phyloP scores from a whole-genome alignment of 345 rosid species.

The Citrus unshiu region DNA sequence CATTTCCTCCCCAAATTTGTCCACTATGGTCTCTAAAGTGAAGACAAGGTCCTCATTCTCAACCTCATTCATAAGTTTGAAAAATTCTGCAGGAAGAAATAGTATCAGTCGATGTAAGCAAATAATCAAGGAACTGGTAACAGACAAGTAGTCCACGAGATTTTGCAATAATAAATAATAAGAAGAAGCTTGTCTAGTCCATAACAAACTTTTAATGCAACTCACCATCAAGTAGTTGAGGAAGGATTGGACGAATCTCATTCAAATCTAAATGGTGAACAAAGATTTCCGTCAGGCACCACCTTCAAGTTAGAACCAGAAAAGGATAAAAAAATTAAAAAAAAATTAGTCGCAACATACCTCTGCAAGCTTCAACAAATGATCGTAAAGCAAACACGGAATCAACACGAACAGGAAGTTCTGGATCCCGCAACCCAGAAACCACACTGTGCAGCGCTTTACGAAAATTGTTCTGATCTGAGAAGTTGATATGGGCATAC shows the following conservation, averaged over 20 bases:
- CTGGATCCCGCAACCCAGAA: slow-evolving; percentile 86
- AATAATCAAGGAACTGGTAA: background rate
- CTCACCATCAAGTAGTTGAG: slow-evolving; percentile 93
- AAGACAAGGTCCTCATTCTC: slow-evolving; percentile 96
- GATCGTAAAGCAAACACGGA: slow-evolving; percentile 94
- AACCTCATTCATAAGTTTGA: slow-evolving; percentile 96
- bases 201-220: background rate
- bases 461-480: slow-evolving; percentile 78
- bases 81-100: slow-evolving; percentile 64
- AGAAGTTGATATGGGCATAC: slow-evolving; percentile 79
- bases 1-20: slow-evolving; percentile 98
- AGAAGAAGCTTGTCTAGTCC: background rate
- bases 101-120: background rate
- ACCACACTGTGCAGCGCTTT: slow-evolving; percentile 86
- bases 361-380: slow-evolving; percentile 92
- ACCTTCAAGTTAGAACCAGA: background rate
- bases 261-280: slow-evolving; percentile 64
- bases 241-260: slow-evolving; percentile 96
- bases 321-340: background rate
- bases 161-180: background rate
- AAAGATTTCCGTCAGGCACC: background rate
- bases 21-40: slow-evolving; percentile 88
- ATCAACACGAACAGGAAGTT: slow-evolving; percentile 98
- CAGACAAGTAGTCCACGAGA: background rate
- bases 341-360: slow-evolving; percentile 30